Conservation (phyloP, 2,329 filamentous ascomycete genomes). For the Cladosporium cucumerinum region DNA sequence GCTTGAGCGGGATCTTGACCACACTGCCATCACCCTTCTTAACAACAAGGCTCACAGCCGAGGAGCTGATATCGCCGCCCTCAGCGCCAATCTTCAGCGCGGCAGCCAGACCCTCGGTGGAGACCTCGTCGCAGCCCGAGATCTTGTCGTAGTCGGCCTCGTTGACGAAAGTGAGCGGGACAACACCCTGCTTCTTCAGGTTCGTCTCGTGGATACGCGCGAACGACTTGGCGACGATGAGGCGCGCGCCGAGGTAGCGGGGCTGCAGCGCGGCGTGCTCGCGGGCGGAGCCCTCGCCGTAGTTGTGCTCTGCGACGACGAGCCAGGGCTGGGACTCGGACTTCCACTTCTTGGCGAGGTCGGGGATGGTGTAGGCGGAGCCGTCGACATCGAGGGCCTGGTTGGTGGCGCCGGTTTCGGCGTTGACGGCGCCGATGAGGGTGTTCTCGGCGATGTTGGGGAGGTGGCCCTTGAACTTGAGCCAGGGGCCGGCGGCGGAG, state of each 20-base stretch:
- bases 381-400: slow-evolving; percentile 84
- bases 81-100: slow-evolving; percentile 74
- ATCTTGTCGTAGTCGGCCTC: slow-evolving; percentile 86
- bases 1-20: slow-evolving; percentile 71
- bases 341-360: slow-evolving; percentile 82
- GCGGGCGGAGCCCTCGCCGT: slow-evolving; percentile 83
- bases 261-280: slow-evolving; percentile 90
- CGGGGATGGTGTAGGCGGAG: slow-evolving; percentile 67
- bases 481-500: slow-evolving; percentile 92
- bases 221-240: slow-evolving; percentile 83
- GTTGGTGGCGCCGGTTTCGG: slow-evolving; percentile 88
- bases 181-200: slow-evolving; percentile 94
- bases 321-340: slow-evolving; percentile 74
- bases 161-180: slow-evolving; percentile 85
- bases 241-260: slow-evolving; percentile 78
- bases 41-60: slow-evolving; percentile 58
- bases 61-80: slow-evolving; percentile 50
- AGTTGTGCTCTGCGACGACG: slow-evolving; percentile 96
- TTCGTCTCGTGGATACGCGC: slow-evolving; percentile 94
- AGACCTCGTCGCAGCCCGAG: slow-evolving; percentile 75
- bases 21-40: slow-evolving; percentile 55
- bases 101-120: slow-evolving; percentile 78
- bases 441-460: slow-evolving; percentile 98
- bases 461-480: slow-evolving; percentile 98
- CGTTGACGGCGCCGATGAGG: slow-evolving; percentile 90